Percentiles rank a stretch among this genome's conserved stretches.
phyloP scores from a whole-genome alignment of 495 filamentous ascomycete species.

The Articulospora tetracladia region DNA sequence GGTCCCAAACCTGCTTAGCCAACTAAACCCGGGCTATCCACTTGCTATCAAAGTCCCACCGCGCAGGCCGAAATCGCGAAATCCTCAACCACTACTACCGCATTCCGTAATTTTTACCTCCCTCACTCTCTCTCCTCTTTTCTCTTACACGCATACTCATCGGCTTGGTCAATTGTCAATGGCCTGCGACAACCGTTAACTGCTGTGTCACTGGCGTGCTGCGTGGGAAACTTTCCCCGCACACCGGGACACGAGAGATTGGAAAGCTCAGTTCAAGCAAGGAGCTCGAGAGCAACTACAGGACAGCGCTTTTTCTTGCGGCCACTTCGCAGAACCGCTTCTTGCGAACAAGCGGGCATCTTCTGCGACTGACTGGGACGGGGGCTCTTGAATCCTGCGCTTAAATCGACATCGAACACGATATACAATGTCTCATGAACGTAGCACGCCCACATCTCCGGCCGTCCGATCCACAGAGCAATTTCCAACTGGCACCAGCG shows the following conservation, averaged over 20 bases:
- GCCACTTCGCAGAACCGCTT: conserved; percentile 11
- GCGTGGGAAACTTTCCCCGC: conserved; percentile 51
- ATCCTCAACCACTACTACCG: conserved; percentile 1
- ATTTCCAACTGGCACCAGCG: neutral
- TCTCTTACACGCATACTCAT: neutral
- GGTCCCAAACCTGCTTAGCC: neutral
- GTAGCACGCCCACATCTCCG: conserved; percentile 21
- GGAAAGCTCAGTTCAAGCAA: neutral
- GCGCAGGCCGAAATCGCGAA: conserved; percentile 7
- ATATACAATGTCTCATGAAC: conserved; percentile 30
- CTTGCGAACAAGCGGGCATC: neutral
- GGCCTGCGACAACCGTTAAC: conserved; percentile 39
- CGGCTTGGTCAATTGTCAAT: conserved; percentile 32
- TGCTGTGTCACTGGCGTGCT: conserved; percentile 39
- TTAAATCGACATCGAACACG: neutral
- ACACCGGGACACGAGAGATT: conserved; percentile 37
- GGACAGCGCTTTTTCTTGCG: conserved; percentile 3
- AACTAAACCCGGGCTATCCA: neutral
- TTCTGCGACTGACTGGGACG: conserved; percentile 7
- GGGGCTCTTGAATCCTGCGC: conserved; percentile 1
- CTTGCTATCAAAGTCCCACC: conserved; percentile 4
- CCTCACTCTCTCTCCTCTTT: neutral
- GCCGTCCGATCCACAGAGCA: neutral
- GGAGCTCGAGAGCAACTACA: conserved; percentile 15
- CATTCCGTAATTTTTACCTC: too few species aligned